Base-by-base conservation (phyloP, 2,329 filamentous ascomycete species). In the Paradendryphiella salina region DNA sequence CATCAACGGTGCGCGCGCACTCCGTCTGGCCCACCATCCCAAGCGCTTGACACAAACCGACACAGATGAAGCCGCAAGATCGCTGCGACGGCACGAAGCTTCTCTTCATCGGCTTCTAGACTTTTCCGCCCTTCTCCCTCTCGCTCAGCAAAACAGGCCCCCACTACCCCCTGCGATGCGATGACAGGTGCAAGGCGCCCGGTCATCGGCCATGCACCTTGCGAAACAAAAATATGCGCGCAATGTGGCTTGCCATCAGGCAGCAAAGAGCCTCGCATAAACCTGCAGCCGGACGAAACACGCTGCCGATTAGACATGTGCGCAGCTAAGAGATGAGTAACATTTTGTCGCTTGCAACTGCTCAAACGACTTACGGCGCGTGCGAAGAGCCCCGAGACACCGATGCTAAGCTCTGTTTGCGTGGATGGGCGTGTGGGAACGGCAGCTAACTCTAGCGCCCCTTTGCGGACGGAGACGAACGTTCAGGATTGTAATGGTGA, bases 231-330 rank as follows among this genome's bases (percentile, higher is more conserved):
- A 31, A 23, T 26, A 9, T 26, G 18, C 20, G 33, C 34, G 20
- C n/a, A 14, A 14, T 5, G 36, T 34, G 29, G 45, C 45, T 26
- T 45, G 20, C 34, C 9, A 33, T 43, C 38, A 57, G 55, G 55
- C 55, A 50, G 46, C 53, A 9, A 34, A 33, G 5, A 5, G 5
- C 3, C 18, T 31, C 2, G n/a, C 31, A 21, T 14, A 5, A 26
- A 18, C 10, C 26, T 15, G 33, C 15, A 34, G 10, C 20, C 37
- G 31, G 40, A 43, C 40, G 40, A 43, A 43, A 23, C 15, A 3
- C 10, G 2, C 23, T 10, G 10, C 23, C 23, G 23, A 26, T 26
- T 26, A 26, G 8, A 26, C 3, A 10, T n/a, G 23, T 9, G 33
- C 15, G 18, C 15, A 35, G 33, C 33, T 15, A 8, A 17, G 8